Evolutionary conservation across 148 eudicot genomes (phyloP).

Genomic region (Rhododendron williamsianum): DNA sequence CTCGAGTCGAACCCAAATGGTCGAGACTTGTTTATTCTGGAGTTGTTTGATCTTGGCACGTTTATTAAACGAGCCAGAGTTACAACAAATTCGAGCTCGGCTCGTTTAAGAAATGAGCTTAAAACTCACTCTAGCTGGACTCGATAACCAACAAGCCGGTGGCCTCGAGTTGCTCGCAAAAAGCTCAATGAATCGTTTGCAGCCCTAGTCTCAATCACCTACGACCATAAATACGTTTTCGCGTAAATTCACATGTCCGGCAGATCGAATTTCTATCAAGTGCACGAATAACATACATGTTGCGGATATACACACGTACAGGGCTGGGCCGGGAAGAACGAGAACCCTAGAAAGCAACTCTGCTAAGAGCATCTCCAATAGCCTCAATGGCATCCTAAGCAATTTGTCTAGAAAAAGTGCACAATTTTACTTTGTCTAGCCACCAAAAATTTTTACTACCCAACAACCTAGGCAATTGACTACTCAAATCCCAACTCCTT

Average conservation of each 20-base stretch:
- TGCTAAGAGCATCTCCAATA: background rate
- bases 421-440: too few relatives aligned
- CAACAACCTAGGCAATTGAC: too few relatives aligned
- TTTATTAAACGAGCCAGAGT: background rate
- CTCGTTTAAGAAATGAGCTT: background rate
- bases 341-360: too few relatives aligned
- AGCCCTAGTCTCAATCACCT: background rate
- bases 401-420: too few relatives aligned
- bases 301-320: too few relatives aligned
- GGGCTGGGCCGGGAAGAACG: too few relatives aligned
- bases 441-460: too few relatives aligned
- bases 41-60: background rate
- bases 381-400: too few relatives aligned
- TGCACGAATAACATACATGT: background rate
- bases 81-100: background rate
- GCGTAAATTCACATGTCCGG: background rate
- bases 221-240: background rate
- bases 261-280: background rate
- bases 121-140: background rate
- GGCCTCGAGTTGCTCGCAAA: background rate
- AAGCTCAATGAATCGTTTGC: background rate
- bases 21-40: too few relatives aligned
- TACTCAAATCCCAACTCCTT: too few relatives aligned
- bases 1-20: background rate
- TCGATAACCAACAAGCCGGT: background rate